These are phyloP conservation scores for Phascolomyces articulosus DNA, from an alignment of 371 early-diverging fungal genomes.

Conservation along the genomic window DNA sequence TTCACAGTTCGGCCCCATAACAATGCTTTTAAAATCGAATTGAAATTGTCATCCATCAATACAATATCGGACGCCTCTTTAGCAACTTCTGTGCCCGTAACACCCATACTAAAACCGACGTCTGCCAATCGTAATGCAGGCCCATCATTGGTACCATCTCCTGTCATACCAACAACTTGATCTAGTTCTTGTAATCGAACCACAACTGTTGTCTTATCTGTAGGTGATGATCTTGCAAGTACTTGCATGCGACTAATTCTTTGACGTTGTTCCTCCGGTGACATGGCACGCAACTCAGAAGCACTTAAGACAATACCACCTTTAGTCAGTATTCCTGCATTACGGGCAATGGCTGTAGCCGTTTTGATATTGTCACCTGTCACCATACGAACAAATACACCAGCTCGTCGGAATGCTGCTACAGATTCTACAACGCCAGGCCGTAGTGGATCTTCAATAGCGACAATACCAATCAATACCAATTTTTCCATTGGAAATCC, in stretches of 20 bases:
- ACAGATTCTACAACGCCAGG: slow-evolving; percentile 88
- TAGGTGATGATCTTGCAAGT: slow-evolving; percentile 90
- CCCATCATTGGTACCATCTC: slow-evolving; percentile 98
- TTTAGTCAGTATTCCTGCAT: slow-evolving; percentile 84
- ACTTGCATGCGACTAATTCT: slow-evolving; percentile 88
- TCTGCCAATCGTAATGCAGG: slow-evolving; percentile 95
- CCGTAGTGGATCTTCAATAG: slow-evolving; percentile 94
- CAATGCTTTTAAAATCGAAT: slow-evolving; percentile 87
- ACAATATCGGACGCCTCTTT: slow-evolving; percentile 96
- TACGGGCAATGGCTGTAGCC: slow-evolving; percentile 87
- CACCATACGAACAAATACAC: slow-evolving; percentile 94
- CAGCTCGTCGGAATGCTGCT: slow-evolving; percentile 80
- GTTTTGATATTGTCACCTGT: slow-evolving; percentile 96
- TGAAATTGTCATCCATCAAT: slow-evolving; percentile 95
- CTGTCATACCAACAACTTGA: slow-evolving; percentile 95
- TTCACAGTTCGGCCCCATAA: slow-evolving; percentile 96
- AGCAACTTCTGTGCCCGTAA: slow-evolving; percentile 96
- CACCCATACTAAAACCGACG: slow-evolving; percentile 98
- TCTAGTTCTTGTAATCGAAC: slow-evolving; percentile 81
- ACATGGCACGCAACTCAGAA: slow-evolving; percentile 83
- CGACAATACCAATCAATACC: slow-evolving; percentile 80
- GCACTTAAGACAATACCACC: slow-evolving; percentile 89
- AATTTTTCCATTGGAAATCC: slow-evolving; percentile 65
- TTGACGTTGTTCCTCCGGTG: slow-evolving; percentile 76
- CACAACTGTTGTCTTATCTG: slow-evolving; percentile 93